Base-by-base conservation (phyloP, 139 green algal species). In the Choricystis sp. region DNA sequence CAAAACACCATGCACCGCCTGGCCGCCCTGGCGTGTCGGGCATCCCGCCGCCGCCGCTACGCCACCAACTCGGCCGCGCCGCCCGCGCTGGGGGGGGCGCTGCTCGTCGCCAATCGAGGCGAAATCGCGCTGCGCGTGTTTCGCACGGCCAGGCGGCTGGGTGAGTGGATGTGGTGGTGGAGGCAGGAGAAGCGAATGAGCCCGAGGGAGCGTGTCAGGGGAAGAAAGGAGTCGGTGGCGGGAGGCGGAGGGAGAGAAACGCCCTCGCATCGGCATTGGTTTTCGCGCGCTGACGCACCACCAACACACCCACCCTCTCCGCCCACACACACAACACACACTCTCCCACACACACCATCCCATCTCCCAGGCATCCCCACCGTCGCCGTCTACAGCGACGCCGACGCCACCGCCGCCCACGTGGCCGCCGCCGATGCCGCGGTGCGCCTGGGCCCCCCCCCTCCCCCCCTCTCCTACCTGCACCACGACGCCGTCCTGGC, bases 51-150 rank as follows among this genome's bases (percentile, higher is more conserved):
- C 40, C 40, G n/a, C n/a, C n/a, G n/a, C n/a, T n/a, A n/a, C n/a
- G n/a, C n/a, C n/a, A n/a, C n/a, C n/a, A 52, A 9, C 40, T 52
- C 40, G 40, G 9, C 40, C 40, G 40, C 40, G 40, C 16, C 40
- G 40, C 40, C 9, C 9, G 9, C 40, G 40, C 40, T 52, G 40
- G 9, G 40, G 9, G 9, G 40, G 9, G 40, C 40, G 9, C 61
- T 94, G n/a, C 70, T 94, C 2, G 72, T 96, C 0, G 89, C 85
- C 22, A 94, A 94, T 67, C 77, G 90, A 1, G 89, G 89, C 20
- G 89, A 96, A 61, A 96, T 96, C 27, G 90, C 89, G 2, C 87
- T 87, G 52, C 73, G 89, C 0, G 74, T 96, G 16, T 79, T 96
- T 29, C 66, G 74, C 0, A 96, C 82, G 0, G 86, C 86, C 2